Evolutionary conservation across 495 filamentous ascomycete species (phyloP).

Genomic region (Aeminium ludgeri): DNA sequence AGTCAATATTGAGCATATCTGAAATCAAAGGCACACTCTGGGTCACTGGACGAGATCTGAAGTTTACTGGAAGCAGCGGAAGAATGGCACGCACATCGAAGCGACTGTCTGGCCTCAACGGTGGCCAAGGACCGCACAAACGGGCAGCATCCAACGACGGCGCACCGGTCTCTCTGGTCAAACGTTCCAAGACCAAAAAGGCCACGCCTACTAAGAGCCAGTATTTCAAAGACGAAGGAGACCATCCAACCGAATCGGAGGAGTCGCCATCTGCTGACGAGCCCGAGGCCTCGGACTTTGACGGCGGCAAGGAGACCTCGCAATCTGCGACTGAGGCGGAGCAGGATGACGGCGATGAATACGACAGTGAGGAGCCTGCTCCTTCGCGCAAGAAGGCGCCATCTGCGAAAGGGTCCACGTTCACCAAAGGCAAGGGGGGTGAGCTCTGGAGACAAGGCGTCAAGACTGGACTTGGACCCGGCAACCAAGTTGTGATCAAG

Average conservation of each 20-base stretch:
- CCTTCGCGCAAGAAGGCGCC: slow-evolving; percentile 15
- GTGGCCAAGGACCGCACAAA: slow-evolving; percentile 16
- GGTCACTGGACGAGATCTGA: background rate
- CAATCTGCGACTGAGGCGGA: slow-evolving; percentile 12
- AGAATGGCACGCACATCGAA: slow-evolving; percentile 10
- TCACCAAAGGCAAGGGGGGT: slow-evolving; percentile 12
- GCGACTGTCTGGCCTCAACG: slow-evolving; percentile 2
- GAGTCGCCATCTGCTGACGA: slow-evolving; percentile 26
- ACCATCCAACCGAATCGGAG: slow-evolving; percentile 16
- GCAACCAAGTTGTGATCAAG: slow-evolving; percentile 47
- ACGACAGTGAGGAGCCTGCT: slow-evolving; percentile 20
- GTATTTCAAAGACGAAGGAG: slow-evolving; percentile 32
- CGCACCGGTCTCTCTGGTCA: slow-evolving; percentile 21
- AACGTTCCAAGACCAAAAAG: slow-evolving; percentile 33
- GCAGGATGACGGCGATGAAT: slow-evolving; percentile 18
- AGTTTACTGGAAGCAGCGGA: too few relatives aligned
- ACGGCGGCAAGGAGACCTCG: slow-evolving; percentile 14
- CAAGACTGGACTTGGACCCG: slow-evolving; percentile 39
- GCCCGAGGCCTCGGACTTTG: slow-evolving; percentile 21
- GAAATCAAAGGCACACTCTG: too few relatives aligned
- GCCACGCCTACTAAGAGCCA: slow-evolving; percentile 40
- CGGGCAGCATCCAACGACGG: slow-evolving; percentile 18
- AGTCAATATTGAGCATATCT: too few relatives aligned
- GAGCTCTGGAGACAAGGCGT: slow-evolving; percentile 44
- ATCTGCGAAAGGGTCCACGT: slow-evolving; percentile 15